phyloP scores from a whole-genome alignment of 106 monocot species.

The Dendrobium catenatum region DNA sequence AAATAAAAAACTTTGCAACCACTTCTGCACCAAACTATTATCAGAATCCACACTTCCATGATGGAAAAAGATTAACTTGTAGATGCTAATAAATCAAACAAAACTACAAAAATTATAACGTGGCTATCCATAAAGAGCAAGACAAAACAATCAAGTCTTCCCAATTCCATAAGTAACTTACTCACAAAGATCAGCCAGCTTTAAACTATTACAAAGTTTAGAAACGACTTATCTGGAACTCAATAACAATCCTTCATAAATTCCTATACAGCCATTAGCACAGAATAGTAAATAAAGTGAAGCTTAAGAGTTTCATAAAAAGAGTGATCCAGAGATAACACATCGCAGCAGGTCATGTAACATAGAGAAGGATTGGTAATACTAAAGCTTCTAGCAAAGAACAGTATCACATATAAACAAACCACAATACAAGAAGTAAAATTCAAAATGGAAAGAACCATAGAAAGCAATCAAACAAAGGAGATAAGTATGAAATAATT shows the following conservation, averaged over 20 bases:
- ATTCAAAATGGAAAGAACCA: neutral
- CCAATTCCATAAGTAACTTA: neutral
- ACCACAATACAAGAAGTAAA: neutral
- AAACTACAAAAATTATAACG: neutral
- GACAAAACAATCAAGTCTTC: neutral
- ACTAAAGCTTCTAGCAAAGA: neutral
- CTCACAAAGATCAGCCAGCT: neutral
- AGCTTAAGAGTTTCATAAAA: neutral
- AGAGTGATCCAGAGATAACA: neutral
- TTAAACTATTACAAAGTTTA: neutral
- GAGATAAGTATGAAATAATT: conserved; percentile 1
- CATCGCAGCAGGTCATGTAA: neutral
- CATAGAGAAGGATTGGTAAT: neutral
- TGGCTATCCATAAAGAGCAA: neutral
- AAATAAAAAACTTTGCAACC: too few species aligned
- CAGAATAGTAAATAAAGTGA: neutral
- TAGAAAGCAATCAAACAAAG: neutral
- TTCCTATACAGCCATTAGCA: neutral
- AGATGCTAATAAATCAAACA: neutral
- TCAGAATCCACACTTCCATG: too few species aligned
- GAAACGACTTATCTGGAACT: neutral
- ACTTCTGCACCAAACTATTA: too few species aligned
- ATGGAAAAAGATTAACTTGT: too few species aligned
- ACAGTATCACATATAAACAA: neutral
- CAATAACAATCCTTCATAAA: neutral